phyloP scores from a whole-genome alignment of 768 basidiomycete genomes.

The Psilocybe cubensis region DNA sequence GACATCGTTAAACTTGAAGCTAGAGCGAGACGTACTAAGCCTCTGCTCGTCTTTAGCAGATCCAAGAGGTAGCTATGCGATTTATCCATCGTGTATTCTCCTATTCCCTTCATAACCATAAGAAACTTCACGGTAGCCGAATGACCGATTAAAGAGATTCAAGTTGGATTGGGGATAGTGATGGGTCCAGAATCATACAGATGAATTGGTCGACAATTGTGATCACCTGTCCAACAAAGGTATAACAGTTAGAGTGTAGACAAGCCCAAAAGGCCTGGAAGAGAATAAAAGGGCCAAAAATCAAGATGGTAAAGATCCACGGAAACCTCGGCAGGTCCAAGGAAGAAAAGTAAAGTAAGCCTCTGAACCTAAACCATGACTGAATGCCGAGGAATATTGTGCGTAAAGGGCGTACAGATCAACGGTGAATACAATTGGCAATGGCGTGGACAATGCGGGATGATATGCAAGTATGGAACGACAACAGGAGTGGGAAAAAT shows the following conservation, averaged over 20 bases:
- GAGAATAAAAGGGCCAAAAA: constrained; percentile 4
- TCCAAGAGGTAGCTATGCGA: not conserved
- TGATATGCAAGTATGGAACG: constrained; percentile 19
- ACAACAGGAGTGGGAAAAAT: constrained; percentile 13
- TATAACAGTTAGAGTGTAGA: constrained; percentile 18
- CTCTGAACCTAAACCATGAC: constrained; percentile 15
- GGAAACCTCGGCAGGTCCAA: constrained; percentile 27
- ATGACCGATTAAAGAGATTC: too few relatives aligned
- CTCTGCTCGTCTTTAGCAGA: not conserved
- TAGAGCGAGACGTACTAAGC: not conserved
- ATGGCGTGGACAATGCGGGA: constrained; percentile 26
- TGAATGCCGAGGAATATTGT: constrained; percentile 22
- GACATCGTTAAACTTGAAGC: not conserved
- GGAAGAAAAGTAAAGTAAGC: constrained; percentile 4
- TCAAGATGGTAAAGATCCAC: constrained; percentile 13
- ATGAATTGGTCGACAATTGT: not conserved
- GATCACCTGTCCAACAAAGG: constrained; percentile 13
- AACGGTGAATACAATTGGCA: constrained; percentile 32
- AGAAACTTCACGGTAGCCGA: not conserved
- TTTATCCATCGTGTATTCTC: too few relatives aligned
- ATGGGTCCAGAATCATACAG: not conserved
- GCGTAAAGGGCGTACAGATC: constrained; percentile 16
- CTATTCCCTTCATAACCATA: too few relatives aligned
- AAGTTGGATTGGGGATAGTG: not conserved
- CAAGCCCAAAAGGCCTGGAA: constrained; percentile 4